Evolutionary conservation across 2,329 filamentous ascomycete species (phyloP), one percentile per base, ranked within the genome.

Genomic region (Xylariaceae sp.): DNA sequence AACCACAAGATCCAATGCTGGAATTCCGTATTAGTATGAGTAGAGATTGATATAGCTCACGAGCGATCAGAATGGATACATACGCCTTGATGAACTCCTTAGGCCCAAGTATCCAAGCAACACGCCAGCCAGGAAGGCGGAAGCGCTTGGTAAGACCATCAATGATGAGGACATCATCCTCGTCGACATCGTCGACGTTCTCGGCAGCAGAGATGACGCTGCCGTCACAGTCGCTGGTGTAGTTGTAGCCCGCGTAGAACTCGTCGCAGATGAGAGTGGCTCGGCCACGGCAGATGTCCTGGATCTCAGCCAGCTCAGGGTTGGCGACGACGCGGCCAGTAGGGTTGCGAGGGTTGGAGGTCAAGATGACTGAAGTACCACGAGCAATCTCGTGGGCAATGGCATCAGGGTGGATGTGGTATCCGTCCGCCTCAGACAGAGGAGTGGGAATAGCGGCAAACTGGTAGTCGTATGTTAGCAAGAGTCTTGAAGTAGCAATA

Each of bases 101-200:
- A 55, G 92, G 92, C 1, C 92, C 92, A 44, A 97, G 67, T 56
- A 97, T 90, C 92, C 92, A 97, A 6, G 92, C 91, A 35, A 97
- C 91, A 64, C 92, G 86, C 90, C 92, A 97, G 50, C 92, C 92
- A 2, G 92, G 92, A 23, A 97, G 82, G 56, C 92, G 85, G 79
- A 97, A 97, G 51, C 92, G 86, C 79, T 97, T 97, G 58, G 92
- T 97, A 21, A 97, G 78, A 40, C 92, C 92, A 64, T 97, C 92
- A 55, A 97, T 92, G 66, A 97, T 88, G 54, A 97, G 79, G 2
- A 97, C 91, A 61, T 95, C 88, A 49, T 94, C 88, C 61, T 88
- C 79, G 63, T 96, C 82, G 14, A 96, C 90, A 58, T 96, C 90
- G 45, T 89, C 79, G 39, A 97, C 80, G 65, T 97, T 95, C 62